Evolutionary conservation across 2,329 filamentous ascomycete genomes (phyloP).

Genomic region (Fusarium heterosporum): DNA sequence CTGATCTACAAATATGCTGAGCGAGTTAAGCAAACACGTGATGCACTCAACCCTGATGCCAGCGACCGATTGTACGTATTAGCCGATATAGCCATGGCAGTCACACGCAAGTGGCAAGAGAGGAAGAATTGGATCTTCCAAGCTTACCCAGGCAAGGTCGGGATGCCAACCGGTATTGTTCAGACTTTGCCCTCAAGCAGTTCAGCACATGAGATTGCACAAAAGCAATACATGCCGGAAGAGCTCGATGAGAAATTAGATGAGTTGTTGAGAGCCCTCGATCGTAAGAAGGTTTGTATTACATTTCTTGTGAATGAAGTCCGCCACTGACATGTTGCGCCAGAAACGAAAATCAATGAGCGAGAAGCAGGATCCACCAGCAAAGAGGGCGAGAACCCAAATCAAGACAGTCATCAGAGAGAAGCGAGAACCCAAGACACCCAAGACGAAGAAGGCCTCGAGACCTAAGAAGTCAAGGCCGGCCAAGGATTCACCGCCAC

Average conservation of each 20-base stretch:
- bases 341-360: constrained; percentile 69
- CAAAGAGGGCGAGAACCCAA: constrained; percentile 54
- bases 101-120: constrained; percentile 88
- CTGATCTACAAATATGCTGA: constrained; percentile 93
- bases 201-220: constrained; percentile 84
- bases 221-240: constrained; percentile 85
- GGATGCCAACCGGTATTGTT: constrained; percentile 84
- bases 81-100: constrained; percentile 85
- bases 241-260: constrained; percentile 82
- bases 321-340: constrained; percentile 41
- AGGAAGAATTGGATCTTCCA: constrained; percentile 87
- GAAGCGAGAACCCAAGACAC: constrained; percentile 52
- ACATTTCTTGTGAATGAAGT: not conserved
- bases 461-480: constrained; percentile 49
- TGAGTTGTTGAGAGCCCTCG: constrained; percentile 70
- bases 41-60: constrained; percentile 75
- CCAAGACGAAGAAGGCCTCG: constrained; percentile 52
- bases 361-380: constrained; percentile 60
- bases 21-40: constrained; percentile 88
- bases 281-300: constrained; percentile 75
- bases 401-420: constrained; percentile 53
- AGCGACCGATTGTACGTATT: constrained; percentile 86
- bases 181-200: constrained; percentile 79
- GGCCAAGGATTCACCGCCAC: constrained; percentile 50
- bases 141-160: constrained; percentile 83